Evolutionary conservation across 768 basidiomycete species (phyloP), one percentile per base, ranked within the genome.

Genomic region (Xerocomellus chrysenteron): DNA sequence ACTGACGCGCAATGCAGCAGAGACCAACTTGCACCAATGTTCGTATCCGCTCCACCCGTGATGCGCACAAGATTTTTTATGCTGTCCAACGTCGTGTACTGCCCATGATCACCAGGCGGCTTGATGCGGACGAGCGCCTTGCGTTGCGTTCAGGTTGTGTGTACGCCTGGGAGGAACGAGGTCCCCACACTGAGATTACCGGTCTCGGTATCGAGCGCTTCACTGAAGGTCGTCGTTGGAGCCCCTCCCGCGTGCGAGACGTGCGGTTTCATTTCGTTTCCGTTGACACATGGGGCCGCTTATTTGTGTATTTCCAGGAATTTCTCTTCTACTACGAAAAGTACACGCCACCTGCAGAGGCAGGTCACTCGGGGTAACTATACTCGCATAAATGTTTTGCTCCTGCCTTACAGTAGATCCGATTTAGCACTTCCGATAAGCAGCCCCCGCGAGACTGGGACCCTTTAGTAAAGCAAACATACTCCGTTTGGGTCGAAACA

Each of bases 251-350:
- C 53, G 89, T 92, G 55, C 82, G 90, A 71, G 90, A 92, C 70
- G 89, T 88, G 65, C 57, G 85, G 66, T 39, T 51, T 54, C 56
- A 51, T 45, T 39, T 54, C n/a, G 37, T 49, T 54, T 42, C 39
- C 33, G 19, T 41, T 41, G 19, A 10, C 24, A 46, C 50, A 61
- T 52, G 50, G 11, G n/a, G 11, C 17, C 52, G 10, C 59, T 63
- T 48, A 66, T 59, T 3, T 33, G n/a, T 59, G 49, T 58, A 52
- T 53, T 57, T 59, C 10, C 68, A 92, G 89, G 89, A 91, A 66
- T 92, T 92, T 64, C 76, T 92, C 26, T 92, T 91, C 66, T 92
- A 92, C 71, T 91, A 89, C 55, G 89, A 92, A 71, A 86, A 86
- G 65, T 87, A 82, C 63, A 75, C 77, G 17, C 77, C 79, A 19